A percentile compares a stretch with the other conserved stretches of the same genome.
Evolutionary conservation across 2,329 filamentous ascomycete species (phyloP).

Genomic region (Exophiala spinifera): DNA sequence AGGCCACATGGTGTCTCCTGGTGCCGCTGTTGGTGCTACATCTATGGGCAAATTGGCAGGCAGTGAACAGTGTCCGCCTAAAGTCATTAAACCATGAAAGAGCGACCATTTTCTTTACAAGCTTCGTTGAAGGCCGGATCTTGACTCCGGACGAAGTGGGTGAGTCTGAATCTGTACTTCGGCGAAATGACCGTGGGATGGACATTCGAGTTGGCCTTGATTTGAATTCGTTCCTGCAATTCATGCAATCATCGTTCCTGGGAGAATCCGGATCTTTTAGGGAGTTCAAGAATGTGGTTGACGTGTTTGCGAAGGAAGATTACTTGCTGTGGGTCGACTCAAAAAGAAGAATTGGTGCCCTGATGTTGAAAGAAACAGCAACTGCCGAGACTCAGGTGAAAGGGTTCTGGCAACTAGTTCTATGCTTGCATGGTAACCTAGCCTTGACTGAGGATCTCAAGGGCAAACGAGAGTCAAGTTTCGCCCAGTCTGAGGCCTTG

Average conservation of each 20-base stretch:
- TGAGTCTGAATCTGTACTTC: conserved; percentile 15
- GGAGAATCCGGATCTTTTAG: background rate
- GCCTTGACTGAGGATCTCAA: background rate
- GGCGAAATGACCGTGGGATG: background rate
- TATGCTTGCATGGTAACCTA: background rate
- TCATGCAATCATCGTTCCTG: conserved; percentile 3
- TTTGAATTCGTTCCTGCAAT: conserved; percentile 10
- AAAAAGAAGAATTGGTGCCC: conserved; percentile 45
- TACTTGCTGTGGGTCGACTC: conserved; percentile 62
- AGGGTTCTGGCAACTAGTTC: conserved; percentile 59
- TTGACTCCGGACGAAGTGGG: conserved; percentile 17
- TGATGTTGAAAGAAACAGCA: conserved; percentile 62
- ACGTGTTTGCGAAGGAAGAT: conserved; percentile 49
- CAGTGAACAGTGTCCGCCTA: conserved; percentile 81
- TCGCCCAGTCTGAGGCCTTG: too few relatives aligned
- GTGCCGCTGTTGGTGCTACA: conserved; percentile 71
- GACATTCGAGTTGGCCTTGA: conserved; percentile 13
- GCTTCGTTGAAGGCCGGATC: conserved; percentile 28
- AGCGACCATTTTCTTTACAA: conserved; percentile 68
- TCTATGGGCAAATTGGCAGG: conserved; percentile 79
- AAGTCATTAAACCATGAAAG: conserved; percentile 80
- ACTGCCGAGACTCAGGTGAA: conserved; percentile 52
- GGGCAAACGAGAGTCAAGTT: background rate
- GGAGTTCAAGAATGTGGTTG: conserved; percentile 30
- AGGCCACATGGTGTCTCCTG: conserved; percentile 71